Base-by-base conservation (phyloP, 2,329 filamentous ascomycete species). In the Aspergillus fumigatiaffinis region DNA sequence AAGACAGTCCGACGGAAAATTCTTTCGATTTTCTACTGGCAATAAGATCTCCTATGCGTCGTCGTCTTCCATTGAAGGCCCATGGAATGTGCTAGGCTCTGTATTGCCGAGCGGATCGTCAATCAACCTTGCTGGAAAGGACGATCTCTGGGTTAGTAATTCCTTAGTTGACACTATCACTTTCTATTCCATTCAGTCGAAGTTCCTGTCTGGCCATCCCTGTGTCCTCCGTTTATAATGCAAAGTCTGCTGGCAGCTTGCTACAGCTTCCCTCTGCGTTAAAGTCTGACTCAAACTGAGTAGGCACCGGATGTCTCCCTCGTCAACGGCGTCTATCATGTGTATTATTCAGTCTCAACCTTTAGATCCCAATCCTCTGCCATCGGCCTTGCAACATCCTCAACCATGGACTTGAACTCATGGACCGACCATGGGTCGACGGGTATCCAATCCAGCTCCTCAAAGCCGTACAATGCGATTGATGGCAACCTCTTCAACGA, bases 271-370 rank as follows among this genome's bases (percentile, higher is more conserved):
- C 8, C 28, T 29, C 28, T 10, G 28, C 3, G 28, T 29, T 29
- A 29, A 28, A 29, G 28, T 10, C 28, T 29, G 28, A 29, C 28
- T 29, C 2, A 3, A 29, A 29, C 28, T 29, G 38, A 25, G 28
- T 49, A 86, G 85, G 87, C 87, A 1, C 87, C 87, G 0, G 86
- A 89, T 62, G 82, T 87, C 14, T 71, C 76, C 21, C 73, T 82
- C n/a, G 77, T 89, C n/a, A 82, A 81, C 60, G 76, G 73, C 54
- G 76, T 77, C 0, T 90, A 88, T 74, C 82, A 87, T 64, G 71
- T 85, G n/a, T 88, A 87, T 79, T 88, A 89, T 71, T 77, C 82
- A 1, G 84, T 88, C 21, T 85, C 81, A 35, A 76, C 80, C 0
- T 87, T 87, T 60, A 85, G 86, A 0, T 80, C 77, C 0, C 84